Evolutionary conservation across 1,284 basidiomycete species (phyloP), one percentile per base, ranked within the genome.

Genomic region (Neotropicomus parvogracilis): DNA sequence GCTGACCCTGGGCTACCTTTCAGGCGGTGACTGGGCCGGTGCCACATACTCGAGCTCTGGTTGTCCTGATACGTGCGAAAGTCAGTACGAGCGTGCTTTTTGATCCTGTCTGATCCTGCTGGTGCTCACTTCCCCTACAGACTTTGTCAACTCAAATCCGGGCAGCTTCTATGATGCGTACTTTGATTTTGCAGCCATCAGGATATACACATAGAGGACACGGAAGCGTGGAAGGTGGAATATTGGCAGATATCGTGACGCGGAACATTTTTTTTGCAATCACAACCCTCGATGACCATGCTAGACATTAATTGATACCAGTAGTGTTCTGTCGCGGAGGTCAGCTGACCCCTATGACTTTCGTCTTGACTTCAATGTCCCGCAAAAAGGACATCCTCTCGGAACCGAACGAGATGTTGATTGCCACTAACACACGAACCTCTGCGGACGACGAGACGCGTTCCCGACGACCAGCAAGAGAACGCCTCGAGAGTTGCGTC

Each of bases 101-200:
- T 34, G 24, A 49, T 46, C 26, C 17, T 20, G 4, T 24, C 2
- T 34, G 24, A 49, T 46, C 26, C 31, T 33, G 28, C 26, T 2
- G 24, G 19, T 27, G 27, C 20, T 41, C 29, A 52, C 16, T 21
- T 47, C 28, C 19, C 7, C 4, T 24, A 17, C 46, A 71, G 71
- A 62, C 6, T 60, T 41, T 26, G 60, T 59, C 7, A 34, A 63
- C 40, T 21, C 27, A 26, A 73, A 77, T 53, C 79, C 79, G 1
- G 46, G 52, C 0, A 73, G 70, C 11, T 80, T 80, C 60, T 48
- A 41, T 13, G 64, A 77, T 37, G 77, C 79, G 2, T 81, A 75
- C 66, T 81, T 78, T 67, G 73, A 77, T 32, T 66, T 81, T 58
- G 71, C 71, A 40, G 66, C 70, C 11, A 58, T 81, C 37, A 70